Evolutionary conservation across 768 basidiomycete species (phyloP), one percentile per base, ranked within the genome.

Genomic region (Boletellus emodensis): DNA sequence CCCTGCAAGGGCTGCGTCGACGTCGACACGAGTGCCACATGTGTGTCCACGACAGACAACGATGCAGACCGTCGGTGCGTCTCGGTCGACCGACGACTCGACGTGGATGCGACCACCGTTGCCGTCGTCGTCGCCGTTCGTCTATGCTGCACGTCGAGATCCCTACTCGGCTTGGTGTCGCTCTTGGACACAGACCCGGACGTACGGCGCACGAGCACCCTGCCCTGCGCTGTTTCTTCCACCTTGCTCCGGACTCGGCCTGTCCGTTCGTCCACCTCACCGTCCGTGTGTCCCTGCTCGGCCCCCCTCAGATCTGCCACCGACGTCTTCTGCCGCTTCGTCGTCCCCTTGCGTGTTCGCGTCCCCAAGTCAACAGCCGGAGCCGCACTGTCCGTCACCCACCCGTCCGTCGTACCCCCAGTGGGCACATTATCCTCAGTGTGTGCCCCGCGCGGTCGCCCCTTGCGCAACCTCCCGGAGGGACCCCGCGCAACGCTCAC

Each of bases 221-320:
- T 38, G 10, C 15, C 28, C 28, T 14, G 26, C 17, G 26, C 12
- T 33, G 13, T 18, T 14, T 32, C 38, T 39, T 39, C 32, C 2
- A 4, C 30, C 30, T n/a, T 42, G n/a, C 30, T n/a, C 18, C 22
- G 36, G 7, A 8, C 20, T 24, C 14, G 32, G 6, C 18, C 32
- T 36, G 18, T 17, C 37, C n/a, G 42, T 45, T 30, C 49, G 9
- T 38, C 57, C 39, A 56, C 32, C 24, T 66, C 66, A 0, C 60
- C 62, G 44, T 66, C 65, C 15, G 66, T 64, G 39, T 68, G 59
- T 3, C 65, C 65, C 6, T 59, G 61, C 8, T 64, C 60, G 12
- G 40, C 49, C 9, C 66, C 64, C 44, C 57, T 60, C 49, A 66
- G 15, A 14, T 66, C 60, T 0, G 64, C 60, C 38, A 68, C 55